phyloP scores from a whole-genome alignment of 768 basidiomycete species.

The Leccinum imitatum region DNA sequence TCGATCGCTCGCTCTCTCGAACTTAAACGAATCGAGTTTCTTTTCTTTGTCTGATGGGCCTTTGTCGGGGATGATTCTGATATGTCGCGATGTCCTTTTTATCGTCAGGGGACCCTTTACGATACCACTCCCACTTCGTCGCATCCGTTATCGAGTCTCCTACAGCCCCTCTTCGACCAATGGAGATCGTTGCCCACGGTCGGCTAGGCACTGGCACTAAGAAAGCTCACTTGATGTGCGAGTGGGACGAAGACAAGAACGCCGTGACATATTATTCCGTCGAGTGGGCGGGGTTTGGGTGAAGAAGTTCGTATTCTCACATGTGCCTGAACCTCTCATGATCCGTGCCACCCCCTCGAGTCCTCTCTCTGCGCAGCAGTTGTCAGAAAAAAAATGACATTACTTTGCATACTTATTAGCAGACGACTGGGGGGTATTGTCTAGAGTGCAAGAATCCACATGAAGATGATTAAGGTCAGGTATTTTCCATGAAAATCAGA shows the following conservation, averaged over 20 bases:
- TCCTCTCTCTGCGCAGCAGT: not conserved
- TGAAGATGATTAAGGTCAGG: constrained; percentile 13
- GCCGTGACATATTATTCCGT: constrained; percentile 74
- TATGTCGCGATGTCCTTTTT: constrained; percentile 1
- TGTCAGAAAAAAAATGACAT: not conserved
- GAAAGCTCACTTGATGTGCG: constrained; percentile 89
- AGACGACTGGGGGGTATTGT: constrained; percentile 15
- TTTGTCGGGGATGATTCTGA: constrained; percentile 11
- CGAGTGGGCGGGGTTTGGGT: constrained; percentile 90
- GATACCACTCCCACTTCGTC: constrained; percentile 96
- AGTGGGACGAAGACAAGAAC: constrained; percentile 74
- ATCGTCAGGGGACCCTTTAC: constrained; percentile 78
- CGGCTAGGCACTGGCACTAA: constrained; percentile 96
- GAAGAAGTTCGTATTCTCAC: constrained; percentile 1
- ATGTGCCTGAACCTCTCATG: not conserved
- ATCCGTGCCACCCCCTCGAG: not conserved
- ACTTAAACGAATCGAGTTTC: not conserved
- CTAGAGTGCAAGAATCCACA: constrained; percentile 9
- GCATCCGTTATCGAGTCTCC: constrained; percentile 76
- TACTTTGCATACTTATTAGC: constrained; percentile 12
- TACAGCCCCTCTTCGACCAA: constrained; percentile 61
- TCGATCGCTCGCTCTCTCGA: not conserved
- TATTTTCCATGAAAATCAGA: constrained; percentile 5
- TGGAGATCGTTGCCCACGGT: constrained; percentile 96
- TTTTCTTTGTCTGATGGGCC: not conserved